Evolutionary conservation across 352 stramenopile species (phyloP), one percentile per base, ranked within the genome.

Genomic region (Globisporangium spinosum): DNA sequence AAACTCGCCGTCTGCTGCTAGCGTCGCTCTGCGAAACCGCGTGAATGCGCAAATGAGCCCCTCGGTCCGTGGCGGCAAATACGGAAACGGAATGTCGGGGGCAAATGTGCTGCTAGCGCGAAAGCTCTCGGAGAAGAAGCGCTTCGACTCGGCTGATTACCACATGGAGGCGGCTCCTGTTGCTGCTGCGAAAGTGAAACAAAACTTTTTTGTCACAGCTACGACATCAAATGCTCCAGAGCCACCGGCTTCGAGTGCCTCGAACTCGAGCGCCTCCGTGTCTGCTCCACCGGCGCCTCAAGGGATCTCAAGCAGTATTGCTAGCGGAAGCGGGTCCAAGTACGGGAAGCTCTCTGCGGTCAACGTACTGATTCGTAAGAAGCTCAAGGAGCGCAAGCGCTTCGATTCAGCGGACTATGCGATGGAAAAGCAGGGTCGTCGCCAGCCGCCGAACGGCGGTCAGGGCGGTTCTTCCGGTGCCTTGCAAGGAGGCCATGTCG

Each of bases 321-420:
- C 54, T 59, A 47, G 61, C 13, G 45, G 27, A 17, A 35, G 58
- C 35, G 60, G 40, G 1, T 79, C 80, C 27, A 81, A 88, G 38
- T 92, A 90, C 62, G 79, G 82, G 0, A 89, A 89, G 61, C 70
- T 92, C 9, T 84, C 76, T 23, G 84, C 84, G 0, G 80, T 77
- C 0, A 87, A 95, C 45, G 77, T 95, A n/a, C 68, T 95, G 15
- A 82, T 95, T 58, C 87, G 86, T 25, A 87, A 85, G 10, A 89
- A 93, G 55, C 64, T 95, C 15, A 87, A 89, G 63, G 87, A 95
- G 63, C 80, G 87, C 15, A 93, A 95, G 55, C 83, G 84, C 4
- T 94, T 95, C 32, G 85, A 94, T 65, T 95, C 87, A 34, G 85
- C 85, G 0, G 87, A 93, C 69, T 91, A 95, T 67, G 71, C 75